phyloP scores from a whole-genome alignment of 495 filamentous ascomycete genomes.

The Trichocladium antarcticum region DNA sequence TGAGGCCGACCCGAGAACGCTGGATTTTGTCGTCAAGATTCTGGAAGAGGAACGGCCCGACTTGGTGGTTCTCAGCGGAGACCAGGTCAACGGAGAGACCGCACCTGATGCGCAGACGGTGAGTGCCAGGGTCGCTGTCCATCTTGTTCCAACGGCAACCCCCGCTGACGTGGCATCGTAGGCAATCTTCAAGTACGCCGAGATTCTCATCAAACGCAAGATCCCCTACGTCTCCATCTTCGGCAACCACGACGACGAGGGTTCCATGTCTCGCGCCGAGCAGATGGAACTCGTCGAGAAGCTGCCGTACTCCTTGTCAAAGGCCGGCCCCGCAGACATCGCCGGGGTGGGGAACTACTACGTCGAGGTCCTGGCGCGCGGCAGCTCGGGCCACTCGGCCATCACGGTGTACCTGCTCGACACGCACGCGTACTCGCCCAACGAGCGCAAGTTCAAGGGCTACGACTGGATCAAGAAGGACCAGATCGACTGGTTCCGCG shows the following conservation, averaged over 20 bases:
- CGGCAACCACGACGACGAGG: constrained; percentile 96
- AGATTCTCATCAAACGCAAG: constrained; percentile 71
- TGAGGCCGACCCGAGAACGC: constrained; percentile 80
- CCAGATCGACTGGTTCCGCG: constrained; percentile 90
- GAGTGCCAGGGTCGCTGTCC: constrained; percentile 10
- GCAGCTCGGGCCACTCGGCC: constrained; percentile 69
- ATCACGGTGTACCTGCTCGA: constrained; percentile 90
- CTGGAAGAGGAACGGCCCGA: constrained; percentile 89
- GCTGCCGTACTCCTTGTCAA: constrained; percentile 79
- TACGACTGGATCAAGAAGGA: constrained; percentile 94
- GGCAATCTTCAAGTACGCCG: constrained; percentile 89
- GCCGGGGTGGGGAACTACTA: constrained; percentile 92
- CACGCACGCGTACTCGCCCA: constrained; percentile 83
- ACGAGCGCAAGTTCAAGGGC: constrained; percentile 70
- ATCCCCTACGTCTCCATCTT: constrained; percentile 92
- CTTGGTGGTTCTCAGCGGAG: constrained; percentile 78
- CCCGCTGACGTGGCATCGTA: constrained; percentile 15
- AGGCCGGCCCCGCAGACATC: constrained; percentile 67
- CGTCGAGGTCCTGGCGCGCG: constrained; percentile 77
- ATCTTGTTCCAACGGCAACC: not conserved
- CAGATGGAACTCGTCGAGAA: constrained; percentile 78
- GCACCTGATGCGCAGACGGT: constrained; percentile 80
- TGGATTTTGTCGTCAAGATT: constrained; percentile 74
- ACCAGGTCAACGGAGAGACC: constrained; percentile 91
- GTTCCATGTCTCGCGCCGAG: constrained; percentile 57